A percentile compares a stretch with the other conserved stretches of the same genome.
Conservation (phyloP, 2,329 filamentous ascomycete genomes). For the Phoma sp. region DNA sequence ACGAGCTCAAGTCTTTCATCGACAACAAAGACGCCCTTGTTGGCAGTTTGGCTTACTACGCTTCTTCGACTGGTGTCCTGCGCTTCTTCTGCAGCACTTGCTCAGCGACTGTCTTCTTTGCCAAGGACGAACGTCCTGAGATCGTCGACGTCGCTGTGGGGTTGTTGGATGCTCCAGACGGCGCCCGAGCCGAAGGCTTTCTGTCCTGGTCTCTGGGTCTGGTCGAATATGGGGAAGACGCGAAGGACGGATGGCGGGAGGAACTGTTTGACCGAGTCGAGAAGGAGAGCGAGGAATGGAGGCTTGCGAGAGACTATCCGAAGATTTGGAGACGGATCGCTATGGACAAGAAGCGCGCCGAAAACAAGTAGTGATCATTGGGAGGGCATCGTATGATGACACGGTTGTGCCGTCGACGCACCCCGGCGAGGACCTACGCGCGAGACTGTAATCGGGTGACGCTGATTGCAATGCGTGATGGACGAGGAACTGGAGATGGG, state of each 20-base stretch:
- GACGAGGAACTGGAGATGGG: background rate
- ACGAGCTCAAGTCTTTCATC: conserved; percentile 48
- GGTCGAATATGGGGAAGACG: conserved; percentile 38
- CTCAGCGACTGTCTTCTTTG: conserved; percentile 57
- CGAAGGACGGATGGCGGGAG: conserved; percentile 53
- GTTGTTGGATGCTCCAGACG: conserved; percentile 52
- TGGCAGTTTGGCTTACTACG: conserved; percentile 54
- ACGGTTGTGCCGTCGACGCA: background rate
- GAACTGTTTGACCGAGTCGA: conserved; percentile 39
- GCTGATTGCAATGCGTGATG: background rate
- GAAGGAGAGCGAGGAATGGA: conserved; percentile 48
- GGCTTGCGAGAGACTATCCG: conserved; percentile 40
- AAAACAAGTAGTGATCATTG: background rate
- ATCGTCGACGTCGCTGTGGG: conserved; percentile 56
- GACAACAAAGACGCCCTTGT: conserved; percentile 45
- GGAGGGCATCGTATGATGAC: background rate
- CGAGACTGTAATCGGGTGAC: too few species aligned
- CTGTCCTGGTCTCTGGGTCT: conserved; percentile 53
- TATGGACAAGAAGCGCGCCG: background rate
- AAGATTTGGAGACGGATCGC: conserved; percentile 42
- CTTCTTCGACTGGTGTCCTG: conserved; percentile 54
- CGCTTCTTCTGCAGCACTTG: conserved; percentile 59
- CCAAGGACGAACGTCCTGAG: conserved; percentile 47
- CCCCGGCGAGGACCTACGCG: too few species aligned
- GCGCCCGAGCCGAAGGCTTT: conserved; percentile 55